Evolutionary conservation across 2,329 filamentous ascomycete species (phyloP).

Genomic region (Venturia asperata): DNA sequence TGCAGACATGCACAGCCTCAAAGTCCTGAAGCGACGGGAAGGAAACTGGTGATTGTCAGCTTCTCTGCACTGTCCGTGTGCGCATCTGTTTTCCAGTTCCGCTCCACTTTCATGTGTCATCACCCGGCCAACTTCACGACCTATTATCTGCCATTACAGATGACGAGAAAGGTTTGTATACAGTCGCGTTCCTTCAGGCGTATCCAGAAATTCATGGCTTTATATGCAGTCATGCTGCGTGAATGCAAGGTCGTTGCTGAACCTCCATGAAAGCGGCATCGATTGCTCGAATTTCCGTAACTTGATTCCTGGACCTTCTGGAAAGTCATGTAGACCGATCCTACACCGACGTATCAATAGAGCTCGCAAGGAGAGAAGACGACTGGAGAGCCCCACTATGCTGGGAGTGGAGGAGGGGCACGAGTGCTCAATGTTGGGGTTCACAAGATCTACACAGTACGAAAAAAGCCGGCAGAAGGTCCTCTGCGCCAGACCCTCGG

Average conservation of each 20-base stretch:
- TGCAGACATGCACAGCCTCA: constrained; percentile 7
- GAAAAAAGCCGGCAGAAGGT: background rate
- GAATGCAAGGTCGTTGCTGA: background rate
- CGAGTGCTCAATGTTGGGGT: background rate
- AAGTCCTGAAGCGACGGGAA: background rate
- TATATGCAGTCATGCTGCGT: background rate
- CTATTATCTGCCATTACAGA: background rate
- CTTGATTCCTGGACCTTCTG: background rate
- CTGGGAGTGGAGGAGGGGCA: background rate
- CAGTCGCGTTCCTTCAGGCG: background rate
- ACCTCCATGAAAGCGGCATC: background rate
- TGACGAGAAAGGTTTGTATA: background rate
- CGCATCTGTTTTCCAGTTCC: background rate
- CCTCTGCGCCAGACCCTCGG: background rate
- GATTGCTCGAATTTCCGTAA: background rate
- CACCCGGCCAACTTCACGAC: background rate
- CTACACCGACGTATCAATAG: too few relatives aligned
- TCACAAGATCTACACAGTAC: background rate
- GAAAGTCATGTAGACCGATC: too few relatives aligned
- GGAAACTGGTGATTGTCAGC: background rate
- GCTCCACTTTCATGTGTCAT: background rate
- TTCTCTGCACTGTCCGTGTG: background rate
- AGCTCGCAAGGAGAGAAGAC: background rate
- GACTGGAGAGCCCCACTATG: background rate
- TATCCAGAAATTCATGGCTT: background rate